Evolutionary conservation across 2,329 filamentous ascomycete species (phyloP), one percentile per base, ranked within the genome.

Genomic region (Periconia macrospinosa): DNA sequence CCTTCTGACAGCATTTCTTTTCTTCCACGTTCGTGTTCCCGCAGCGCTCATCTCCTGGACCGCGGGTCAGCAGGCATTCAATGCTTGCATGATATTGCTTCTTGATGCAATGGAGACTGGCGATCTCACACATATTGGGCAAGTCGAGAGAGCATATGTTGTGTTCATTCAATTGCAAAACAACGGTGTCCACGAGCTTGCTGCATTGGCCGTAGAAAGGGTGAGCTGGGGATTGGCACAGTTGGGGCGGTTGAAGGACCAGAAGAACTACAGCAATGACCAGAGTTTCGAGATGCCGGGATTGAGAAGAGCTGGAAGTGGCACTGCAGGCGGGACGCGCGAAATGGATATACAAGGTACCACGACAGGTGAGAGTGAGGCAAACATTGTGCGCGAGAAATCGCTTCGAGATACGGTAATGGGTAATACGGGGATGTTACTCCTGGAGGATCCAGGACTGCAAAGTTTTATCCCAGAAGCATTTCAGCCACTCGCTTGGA

Each of bases 11-110:
- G 73, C 75, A 1, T 80, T 80, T 52, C 61, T 78, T 27, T 81
- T 79, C 63, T 78, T 79, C 61, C 70, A 77, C 30, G 58, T 67
- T n/a, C 73, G 76, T 41, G 62, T 75, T 14, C 77, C 74, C 15
- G 72, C 73, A 19, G 75, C 76, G 1, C 64, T 81, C 33, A 73
- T 80, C 37, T 79, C 75, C 57, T 81, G 79, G 79, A 77, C 71
- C 0, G 73, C 79, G 58, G 74, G 74, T 35, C 79, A 81, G 54
- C 77, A 80, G 65, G 77, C 78, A 2, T 81, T 81, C 68, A 80
- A 80, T 52, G 76, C 78, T 10, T 76, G 73, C 54, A 80, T 80
- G 77, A 77, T 81, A 19, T 61, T 81, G 7, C 66, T 80, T 1
- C 67, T 79, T 1, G 77, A 80, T 47, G 76, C 76, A 8, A 67